Evolutionary conservation across 371 early-diverging fungal genomes (phyloP).

Genomic region (Saksenaea oblongispora): DNA sequence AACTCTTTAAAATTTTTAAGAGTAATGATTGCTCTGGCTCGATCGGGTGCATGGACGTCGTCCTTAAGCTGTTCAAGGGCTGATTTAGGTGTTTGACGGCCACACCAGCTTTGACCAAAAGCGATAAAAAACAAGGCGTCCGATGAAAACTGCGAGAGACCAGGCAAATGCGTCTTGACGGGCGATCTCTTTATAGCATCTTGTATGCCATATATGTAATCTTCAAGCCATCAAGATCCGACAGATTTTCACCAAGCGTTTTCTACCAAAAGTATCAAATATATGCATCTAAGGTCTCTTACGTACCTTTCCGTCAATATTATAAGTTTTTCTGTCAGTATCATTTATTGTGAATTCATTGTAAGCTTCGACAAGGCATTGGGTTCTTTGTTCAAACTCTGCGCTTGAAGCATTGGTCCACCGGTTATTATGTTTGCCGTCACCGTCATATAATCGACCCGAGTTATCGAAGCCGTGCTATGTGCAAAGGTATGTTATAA

Average conservation of each 20-base stretch:
- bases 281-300: not conserved
- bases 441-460: conserved; percentile 56
- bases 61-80: conserved; percentile 28
- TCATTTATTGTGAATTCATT: conserved; percentile 41
- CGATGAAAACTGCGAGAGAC: conserved; percentile 12
- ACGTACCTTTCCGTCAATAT: conserved; percentile 42
- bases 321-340: conserved; percentile 19
- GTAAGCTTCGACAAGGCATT: conserved; percentile 69
- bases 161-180: not conserved
- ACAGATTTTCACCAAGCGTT: conserved; percentile 70
- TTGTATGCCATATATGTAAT: conserved; percentile 43
- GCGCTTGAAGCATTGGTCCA: conserved; percentile 57
- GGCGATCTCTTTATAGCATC: no score
- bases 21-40: conserved; percentile 63
- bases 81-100: conserved; percentile 30
- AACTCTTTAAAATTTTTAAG: conserved; percentile 64
- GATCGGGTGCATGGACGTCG: conserved; percentile 57
- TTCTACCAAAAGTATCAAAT: conserved; percentile 4
- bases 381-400: conserved; percentile 49
- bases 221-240: conserved; percentile 70
- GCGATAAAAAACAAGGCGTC: conserved; percentile 55
- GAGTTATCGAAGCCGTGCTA: conserved; percentile 50
- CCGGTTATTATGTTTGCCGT: conserved; percentile 53
- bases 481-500: no score
- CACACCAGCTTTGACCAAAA: conserved; percentile 56